Base-by-base conservation (phyloP, 177 flowering plant genomes). In the Tripterygium wilfordii region DNA sequence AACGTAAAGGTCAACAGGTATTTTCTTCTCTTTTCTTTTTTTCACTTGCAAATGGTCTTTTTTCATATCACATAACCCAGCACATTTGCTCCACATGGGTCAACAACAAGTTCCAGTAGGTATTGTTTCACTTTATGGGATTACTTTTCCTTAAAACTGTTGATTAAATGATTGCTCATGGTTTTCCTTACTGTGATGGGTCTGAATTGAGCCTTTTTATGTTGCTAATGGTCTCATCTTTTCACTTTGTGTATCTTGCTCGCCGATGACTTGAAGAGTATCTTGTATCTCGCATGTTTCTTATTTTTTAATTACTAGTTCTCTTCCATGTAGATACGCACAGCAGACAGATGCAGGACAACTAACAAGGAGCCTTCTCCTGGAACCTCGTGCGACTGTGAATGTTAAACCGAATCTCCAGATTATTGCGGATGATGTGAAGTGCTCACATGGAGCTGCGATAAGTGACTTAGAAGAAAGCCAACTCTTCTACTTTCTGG, bases 391-490 rank as follows among this genome's bases (percentile, higher is more conserved):
- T 9, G 95, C 96, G 33, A 80, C 96, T 9, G 96, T 86, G 8
- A 86, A 86, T 57, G 64, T 86, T 32, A 86, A 86, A 53, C 96
- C 98, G 0, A 89, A 86, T 60, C 96, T 89, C 53, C 94, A 88
- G 59, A 88, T 89, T 10, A 68, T 82, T 22, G 96, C 97, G 6
- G 96, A 92, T 56, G 89, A 89, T 48, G 98, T 89, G 9, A 84
- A 80, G 64, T 92, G 98, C 64, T 82, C 91, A 15, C 97, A 92
- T 58, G 96, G 98, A 65, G 96, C 96, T 67, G 85, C 96, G 36
- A 84, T 88, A 35, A 79, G 98, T 45, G 88, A 86, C 57, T 66
- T 92, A 5, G 98, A 89, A 71, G 82, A 82, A 13, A 63, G 78
- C 51, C 96, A 82, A 39, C 89, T 89, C 45, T 86, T 92, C 73